Conservation (phyloP, 176 grass and related monocot genomes). For the Oryza glumipatula region DNA sequence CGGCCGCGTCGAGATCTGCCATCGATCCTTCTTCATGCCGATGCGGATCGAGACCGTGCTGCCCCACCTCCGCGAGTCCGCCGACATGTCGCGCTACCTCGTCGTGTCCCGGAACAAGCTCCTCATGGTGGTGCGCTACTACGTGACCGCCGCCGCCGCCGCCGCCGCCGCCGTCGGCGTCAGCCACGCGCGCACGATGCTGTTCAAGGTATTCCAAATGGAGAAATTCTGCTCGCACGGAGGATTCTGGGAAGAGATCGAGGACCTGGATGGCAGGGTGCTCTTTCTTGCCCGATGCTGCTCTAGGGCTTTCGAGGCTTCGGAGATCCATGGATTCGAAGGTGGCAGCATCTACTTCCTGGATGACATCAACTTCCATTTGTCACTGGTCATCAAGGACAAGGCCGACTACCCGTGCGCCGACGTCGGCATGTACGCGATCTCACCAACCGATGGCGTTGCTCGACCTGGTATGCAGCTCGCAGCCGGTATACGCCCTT, state of each 20-base stretch:
- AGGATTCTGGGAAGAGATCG: background rate
- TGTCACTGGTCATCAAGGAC: background rate
- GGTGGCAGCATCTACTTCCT: background rate
- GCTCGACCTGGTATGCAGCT: background rate
- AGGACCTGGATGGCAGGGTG: background rate
- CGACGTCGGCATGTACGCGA: background rate
- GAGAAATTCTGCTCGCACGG: no score
- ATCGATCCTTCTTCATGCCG: no score
- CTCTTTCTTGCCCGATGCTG: background rate
- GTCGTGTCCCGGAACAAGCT: background rate
- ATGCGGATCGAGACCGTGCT: background rate
- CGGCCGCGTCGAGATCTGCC: no score
- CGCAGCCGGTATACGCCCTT: background rate
- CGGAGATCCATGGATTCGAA: background rate
- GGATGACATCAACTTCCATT: background rate
- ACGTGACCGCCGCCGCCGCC: background rate
- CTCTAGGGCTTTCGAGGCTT: background rate
- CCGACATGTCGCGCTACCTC: background rate
- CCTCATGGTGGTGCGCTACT: slow-evolving; percentile 6
- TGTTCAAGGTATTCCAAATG: background rate
- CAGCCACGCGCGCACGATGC: background rate
- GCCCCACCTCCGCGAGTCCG: background rate
- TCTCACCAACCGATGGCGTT: background rate
- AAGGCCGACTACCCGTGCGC: background rate
- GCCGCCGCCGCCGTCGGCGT: no score